Conservation (phyloP, 306 rosid species). For the Urtica urens region DNA sequence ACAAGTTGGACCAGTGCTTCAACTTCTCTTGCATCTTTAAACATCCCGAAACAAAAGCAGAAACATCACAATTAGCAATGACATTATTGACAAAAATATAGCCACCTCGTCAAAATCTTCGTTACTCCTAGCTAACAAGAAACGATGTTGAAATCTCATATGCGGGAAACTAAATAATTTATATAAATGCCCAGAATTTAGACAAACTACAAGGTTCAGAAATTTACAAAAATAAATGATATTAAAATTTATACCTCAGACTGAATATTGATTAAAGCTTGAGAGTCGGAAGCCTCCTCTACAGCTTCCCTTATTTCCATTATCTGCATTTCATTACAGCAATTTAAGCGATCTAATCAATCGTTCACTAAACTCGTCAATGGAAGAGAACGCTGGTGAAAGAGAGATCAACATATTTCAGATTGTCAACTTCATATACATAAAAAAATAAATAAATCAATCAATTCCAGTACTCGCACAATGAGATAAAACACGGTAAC, state of each 20-base stretch:
- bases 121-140: background rate
- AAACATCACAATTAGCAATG: background rate
- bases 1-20: constrained; percentile 47
- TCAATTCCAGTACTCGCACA: background rate
- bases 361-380: background rate
- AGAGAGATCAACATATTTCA: too few relatives aligned
- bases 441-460: background rate
- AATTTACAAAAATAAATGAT: background rate
- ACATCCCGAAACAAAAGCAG: constrained; percentile 10
- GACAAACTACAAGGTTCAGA: too few relatives aligned
- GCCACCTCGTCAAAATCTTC: background rate
- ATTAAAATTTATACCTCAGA: constrained; percentile 42
- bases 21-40: constrained; percentile 80
- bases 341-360: background rate
- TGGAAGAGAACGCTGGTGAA: background rate
- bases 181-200: too few relatives aligned
- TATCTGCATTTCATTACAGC: constrained; percentile 50
- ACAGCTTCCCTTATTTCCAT: constrained; percentile 92
- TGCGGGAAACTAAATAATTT: too few relatives aligned
- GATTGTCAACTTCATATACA: background rate
- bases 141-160: too few relatives aligned
- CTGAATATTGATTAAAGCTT: constrained; percentile 46
- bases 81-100: background rate
- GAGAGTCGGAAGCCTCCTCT: constrained; percentile 66
- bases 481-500: constrained; percentile 1